Base-by-base conservation (phyloP, 805 yeast genomes). In the Huiozyma naganishii region DNA sequence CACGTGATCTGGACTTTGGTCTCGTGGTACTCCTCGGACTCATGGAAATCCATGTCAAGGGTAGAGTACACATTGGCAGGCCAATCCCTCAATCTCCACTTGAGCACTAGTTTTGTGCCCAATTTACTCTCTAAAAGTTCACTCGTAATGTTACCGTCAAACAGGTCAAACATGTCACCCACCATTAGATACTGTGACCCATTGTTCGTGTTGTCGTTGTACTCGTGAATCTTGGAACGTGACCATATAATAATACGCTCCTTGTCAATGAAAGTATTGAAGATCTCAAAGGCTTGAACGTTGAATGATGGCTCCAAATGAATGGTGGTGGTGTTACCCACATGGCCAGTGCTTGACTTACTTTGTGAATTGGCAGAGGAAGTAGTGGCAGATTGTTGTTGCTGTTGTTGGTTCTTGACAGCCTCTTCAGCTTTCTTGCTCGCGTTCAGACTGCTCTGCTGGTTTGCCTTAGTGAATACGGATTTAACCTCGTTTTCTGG, bases 41-140 rank as follows among this genome's bases (percentile, higher is more conserved):
- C 66, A 45, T 76, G 76, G 51, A 92, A 75, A 34, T 67, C 70
- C 52, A 90, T 73, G 23, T 70, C 71, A 53, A 92, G 67, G 4
- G 69, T 70, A 1, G 97, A 92, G 59, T 57, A 81, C 61, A 86
- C 92, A 33, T 83, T 94, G n/a, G 66, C 64, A 58, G 82, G 83
- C 99, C 99, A 92, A 54, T 81, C 84, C 37, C 72, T 76, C 50
- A 92, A 71, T 62, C 97, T 76, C 99, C 99, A 92, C 29, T 74
- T 65, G 74, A 84, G 80, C 10, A 70, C 76, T 45, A 92, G 78
- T 43, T 72, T 69, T n/a, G 69, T 74, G 47, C 85, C 69, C 23
- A 40, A 32, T 32, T 39, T 35, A 6, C 47, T 37, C 52, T 74
- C 77, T 37, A 73, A 53, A 49, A 87, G 68, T 56, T 77, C 76